Evolutionary conservation across 108 stramenopile genomes (phyloP).

Genomic region (Licmophora abbreviata): DNA sequence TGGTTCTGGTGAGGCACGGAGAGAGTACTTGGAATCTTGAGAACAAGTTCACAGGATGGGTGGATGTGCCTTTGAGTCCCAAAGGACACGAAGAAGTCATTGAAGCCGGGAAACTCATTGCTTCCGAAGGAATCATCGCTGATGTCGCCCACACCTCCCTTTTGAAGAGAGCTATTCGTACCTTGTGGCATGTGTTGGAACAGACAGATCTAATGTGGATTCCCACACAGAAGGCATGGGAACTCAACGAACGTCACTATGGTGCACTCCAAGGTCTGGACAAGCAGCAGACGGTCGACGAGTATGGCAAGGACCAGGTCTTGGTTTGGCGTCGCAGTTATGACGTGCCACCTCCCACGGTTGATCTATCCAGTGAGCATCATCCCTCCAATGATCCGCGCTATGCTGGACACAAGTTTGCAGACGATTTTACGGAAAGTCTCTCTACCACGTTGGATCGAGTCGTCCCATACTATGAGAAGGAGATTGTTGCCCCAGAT

Average conservation of each 20-base stretch:
- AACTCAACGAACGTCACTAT: slow-evolving; percentile 90
- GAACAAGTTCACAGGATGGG: slow-evolving; percentile 97
- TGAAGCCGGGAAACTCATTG: slow-evolving; percentile 64
- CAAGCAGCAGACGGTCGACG: slow-evolving; percentile 92
- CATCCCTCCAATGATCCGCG: slow-evolving; percentile 84
- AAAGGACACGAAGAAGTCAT: slow-evolving; percentile 91
- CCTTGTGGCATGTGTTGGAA: slow-evolving; percentile 81
- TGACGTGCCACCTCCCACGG: slow-evolving; percentile 83
- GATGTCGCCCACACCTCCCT: slow-evolving; percentile 84
- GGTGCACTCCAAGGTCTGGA: slow-evolving; percentile 83
- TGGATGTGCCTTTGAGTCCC: slow-evolving; percentile 84
- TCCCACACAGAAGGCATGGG: slow-evolving; percentile 72
- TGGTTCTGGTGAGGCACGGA: slow-evolving; percentile 89
- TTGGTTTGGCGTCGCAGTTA: slow-evolving; percentile 83
- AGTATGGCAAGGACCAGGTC: slow-evolving; percentile 90
- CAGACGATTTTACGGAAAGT: slow-evolving; percentile 73
- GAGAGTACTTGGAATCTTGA: slow-evolving; percentile 96
- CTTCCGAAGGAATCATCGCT: slow-evolving; percentile 52
- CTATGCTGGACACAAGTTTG: slow-evolving; percentile 45
- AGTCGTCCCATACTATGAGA: slow-evolving; percentile 79
- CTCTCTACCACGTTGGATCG: slow-evolving; percentile 84
- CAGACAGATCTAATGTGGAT: slow-evolving; percentile 80
- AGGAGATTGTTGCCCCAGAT: slow-evolving; percentile 63
- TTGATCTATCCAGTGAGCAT: slow-evolving; percentile 53
- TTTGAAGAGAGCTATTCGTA: slow-evolving; percentile 81